These are phyloP conservation scores for Scedosporium dehoogii DNA, from an alignment of 2,329 filamentous ascomycete species.

Conservation along the genomic window DNA sequence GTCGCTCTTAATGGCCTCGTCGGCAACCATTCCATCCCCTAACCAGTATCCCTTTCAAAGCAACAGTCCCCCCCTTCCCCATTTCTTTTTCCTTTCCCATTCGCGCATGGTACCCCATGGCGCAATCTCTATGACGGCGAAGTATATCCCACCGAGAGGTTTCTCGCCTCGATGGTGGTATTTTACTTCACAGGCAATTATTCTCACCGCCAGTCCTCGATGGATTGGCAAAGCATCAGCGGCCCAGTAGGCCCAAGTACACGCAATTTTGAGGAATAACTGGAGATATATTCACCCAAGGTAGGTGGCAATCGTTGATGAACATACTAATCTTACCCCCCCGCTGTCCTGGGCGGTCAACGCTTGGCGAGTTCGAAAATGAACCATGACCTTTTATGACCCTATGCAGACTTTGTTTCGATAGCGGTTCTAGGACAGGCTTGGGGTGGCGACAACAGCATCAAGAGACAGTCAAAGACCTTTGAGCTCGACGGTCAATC, in stretches of 20 bases:
- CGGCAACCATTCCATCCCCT: not conserved
- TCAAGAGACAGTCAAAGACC: no score
- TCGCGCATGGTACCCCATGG: not conserved
- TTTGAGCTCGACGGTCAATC: no score
- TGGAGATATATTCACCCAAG: slow-evolving; percentile 3
- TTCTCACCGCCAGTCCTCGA: not conserved
- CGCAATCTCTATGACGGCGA: no score
- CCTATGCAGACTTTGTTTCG: not conserved
- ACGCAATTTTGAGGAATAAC: not conserved
- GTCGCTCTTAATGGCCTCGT: slow-evolving; percentile 12
- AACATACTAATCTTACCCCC: slow-evolving; percentile 4
- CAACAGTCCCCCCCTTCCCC: not conserved
- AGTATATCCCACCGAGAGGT: no score
- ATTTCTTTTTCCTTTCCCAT: not conserved
- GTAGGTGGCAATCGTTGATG: slow-evolving; percentile 8
- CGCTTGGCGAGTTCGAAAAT: not conserved
- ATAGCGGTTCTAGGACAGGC: not conserved
- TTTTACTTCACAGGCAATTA: not conserved
- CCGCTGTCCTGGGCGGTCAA: not conserved
- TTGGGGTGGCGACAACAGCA: no score
- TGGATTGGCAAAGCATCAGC: not conserved
- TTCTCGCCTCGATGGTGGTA: not conserved
- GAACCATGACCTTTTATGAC: no score
- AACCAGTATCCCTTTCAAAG: not conserved
- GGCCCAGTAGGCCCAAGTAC: not conserved